phyloP scores from a whole-genome alignment of 1,284 basidiomycete genomes.

The Naganishia albida region DNA sequence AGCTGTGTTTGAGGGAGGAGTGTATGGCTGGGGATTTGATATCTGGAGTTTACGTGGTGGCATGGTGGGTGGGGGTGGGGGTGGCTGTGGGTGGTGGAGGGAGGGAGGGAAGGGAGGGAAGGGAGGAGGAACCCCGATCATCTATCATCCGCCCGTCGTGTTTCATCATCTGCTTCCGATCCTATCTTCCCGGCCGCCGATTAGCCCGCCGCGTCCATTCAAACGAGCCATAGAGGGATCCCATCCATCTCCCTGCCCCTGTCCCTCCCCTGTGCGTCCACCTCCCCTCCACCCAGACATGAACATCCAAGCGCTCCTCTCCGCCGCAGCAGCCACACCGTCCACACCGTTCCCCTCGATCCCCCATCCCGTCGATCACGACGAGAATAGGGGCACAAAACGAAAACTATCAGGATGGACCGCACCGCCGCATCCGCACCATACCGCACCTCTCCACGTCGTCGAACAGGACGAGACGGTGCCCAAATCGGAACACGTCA shows the following conservation, averaged over 20 bases:
- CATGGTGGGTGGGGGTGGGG: too few species aligned
- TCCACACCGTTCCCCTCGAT: background rate
- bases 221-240: too few species aligned
- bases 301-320: background rate
- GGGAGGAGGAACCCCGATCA: background rate
- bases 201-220: too few species aligned
- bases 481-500: background rate
- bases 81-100: background rate
- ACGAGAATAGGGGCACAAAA: conserved; percentile 14
- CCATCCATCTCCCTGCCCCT: too few species aligned
- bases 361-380: too few species aligned
- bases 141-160: background rate
- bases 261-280: too few species aligned
- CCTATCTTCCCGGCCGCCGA: too few species aligned
- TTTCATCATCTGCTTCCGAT: conserved; percentile 21
- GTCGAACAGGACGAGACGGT: background rate
- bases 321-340: background rate
- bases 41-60: conserved; percentile 29
- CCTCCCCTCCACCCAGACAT: too few species aligned
- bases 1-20: conserved; percentile 1
- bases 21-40: conserved; percentile 32
- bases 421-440: background rate
- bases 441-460: background rate
- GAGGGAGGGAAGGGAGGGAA: background rate
- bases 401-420: conserved; percentile 22